Evolutionary conservation across 75 land plant species (phyloP).

Genomic region (Ceratopteris richardii): DNA sequence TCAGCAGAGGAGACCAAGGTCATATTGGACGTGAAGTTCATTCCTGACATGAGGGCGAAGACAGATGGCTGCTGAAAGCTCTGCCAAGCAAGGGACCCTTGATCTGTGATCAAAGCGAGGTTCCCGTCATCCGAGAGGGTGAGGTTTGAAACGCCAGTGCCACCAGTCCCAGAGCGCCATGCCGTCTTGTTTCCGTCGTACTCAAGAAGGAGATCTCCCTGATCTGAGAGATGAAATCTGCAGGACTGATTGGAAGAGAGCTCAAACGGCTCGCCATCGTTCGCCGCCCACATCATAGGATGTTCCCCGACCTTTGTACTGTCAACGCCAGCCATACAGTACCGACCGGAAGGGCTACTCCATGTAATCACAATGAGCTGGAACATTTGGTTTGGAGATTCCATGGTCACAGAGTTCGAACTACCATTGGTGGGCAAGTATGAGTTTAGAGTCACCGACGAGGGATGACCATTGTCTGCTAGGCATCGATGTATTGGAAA

Average conservation of each 20-base stretch:
- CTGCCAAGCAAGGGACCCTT: not conserved
- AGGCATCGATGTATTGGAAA: no score
- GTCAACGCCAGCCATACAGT: not conserved
- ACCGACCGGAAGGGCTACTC: not conserved
- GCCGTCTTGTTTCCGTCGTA: not conserved
- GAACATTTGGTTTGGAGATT: not conserved
- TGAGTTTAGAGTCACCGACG: not conserved
- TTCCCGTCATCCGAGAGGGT: not conserved
- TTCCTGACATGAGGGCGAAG: not conserved
- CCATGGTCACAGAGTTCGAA: not conserved
- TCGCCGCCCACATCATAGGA: not conserved
- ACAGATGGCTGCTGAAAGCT: not conserved
- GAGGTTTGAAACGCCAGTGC: not conserved
- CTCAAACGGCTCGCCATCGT: not conserved
- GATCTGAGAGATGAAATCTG: not conserved
- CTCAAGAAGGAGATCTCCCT: not conserved
- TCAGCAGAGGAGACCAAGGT: not conserved
- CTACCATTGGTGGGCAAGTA: not conserved
- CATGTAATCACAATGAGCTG: not conserved
- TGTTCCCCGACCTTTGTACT: not conserved
- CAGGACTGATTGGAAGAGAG: not conserved
- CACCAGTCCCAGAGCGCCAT: not conserved
- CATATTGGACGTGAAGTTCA: not conserved
- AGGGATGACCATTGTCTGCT: no score
- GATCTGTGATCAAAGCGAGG: not conserved